phyloP scores from a whole-genome alignment of 257 asterid species.

The Rehmannia glutinosa region DNA sequence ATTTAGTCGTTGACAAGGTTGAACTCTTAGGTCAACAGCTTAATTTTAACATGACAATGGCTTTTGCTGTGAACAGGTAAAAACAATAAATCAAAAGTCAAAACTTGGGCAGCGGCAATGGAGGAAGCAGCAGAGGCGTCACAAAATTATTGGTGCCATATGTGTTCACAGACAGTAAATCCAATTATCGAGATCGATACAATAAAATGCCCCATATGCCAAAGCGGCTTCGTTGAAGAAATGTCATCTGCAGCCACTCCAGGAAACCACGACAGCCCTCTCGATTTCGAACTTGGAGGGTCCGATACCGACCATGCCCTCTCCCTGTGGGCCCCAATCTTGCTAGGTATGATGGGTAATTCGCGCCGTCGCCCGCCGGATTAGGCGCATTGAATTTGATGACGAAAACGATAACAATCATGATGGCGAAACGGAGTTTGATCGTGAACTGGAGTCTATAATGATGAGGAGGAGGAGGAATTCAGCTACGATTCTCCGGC shows the following conservation, averaged over 20 bases:
- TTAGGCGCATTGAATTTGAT: conserved; percentile 42
- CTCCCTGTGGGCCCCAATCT: conserved; percentile 86
- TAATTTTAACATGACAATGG: background rate
- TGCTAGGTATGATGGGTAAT: conserved; percentile 67
- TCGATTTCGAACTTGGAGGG: conserved; percentile 42
- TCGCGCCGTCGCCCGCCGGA: conserved; percentile 41
- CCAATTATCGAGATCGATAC: conserved; percentile 55
- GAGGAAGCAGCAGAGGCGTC: conserved; percentile 36
- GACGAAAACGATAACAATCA: conserved; percentile 18
- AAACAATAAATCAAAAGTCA: too few relatives aligned
- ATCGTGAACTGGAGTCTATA: conserved; percentile 51
- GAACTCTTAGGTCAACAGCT: conserved; percentile 7
- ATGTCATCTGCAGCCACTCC: conserved; percentile 38
- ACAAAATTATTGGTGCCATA: conserved; percentile 68
- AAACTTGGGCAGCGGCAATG: too few relatives aligned
- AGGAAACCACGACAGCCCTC: conserved; percentile 27
- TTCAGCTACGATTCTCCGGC: conserved; percentile 71
- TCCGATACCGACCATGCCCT: conserved; percentile 65
- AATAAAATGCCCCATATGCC: conserved; percentile 70
- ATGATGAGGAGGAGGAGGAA: conserved; percentile 48
- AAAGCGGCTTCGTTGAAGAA: conserved; percentile 77
- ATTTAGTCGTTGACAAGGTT: conserved; percentile 11
- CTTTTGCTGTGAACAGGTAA: conserved; percentile 11
- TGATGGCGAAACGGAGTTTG: conserved; percentile 36
- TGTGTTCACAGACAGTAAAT: conserved; percentile 62